These are phyloP conservation scores for Gossypium rotundifolium DNA, from an alignment of 345 rosid species.

Conservation along the genomic window DNA sequence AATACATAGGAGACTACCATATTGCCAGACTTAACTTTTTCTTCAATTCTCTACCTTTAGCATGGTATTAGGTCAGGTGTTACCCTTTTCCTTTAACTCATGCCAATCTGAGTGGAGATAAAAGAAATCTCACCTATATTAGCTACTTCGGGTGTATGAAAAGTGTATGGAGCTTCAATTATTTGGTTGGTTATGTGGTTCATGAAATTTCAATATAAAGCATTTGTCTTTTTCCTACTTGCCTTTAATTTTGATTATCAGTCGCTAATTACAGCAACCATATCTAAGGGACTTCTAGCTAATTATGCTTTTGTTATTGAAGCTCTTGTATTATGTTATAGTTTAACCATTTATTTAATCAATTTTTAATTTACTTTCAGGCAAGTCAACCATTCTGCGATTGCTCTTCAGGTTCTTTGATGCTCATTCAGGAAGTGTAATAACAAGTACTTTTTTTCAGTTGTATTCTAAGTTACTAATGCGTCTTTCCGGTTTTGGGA, in stretches of 20 bases:
- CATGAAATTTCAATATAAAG: neutral
- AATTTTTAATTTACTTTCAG: constrained; percentile 44
- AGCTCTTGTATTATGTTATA: neutral
- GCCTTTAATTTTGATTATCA: neutral
- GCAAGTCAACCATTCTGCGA: constrained; percentile 94
- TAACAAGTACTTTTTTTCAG: constrained; percentile 17
- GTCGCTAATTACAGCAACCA: neutral
- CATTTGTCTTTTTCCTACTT: neutral
- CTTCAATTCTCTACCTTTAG: neutral
- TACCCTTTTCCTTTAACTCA: neutral
- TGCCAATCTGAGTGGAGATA: neutral
- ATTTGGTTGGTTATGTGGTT: neutral
- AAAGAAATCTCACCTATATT: neutral
- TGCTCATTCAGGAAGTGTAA: constrained; percentile 76
- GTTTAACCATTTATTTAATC: constrained; percentile 20
- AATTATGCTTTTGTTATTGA: neutral
- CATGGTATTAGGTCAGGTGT: neutral
- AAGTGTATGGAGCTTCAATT: neutral
- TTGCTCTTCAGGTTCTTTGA: constrained; percentile 86
- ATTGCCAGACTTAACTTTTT: neutral
- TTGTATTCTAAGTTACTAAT: neutral
- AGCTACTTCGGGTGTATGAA: neutral
- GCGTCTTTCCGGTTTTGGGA: neutral
- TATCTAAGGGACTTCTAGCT: neutral
- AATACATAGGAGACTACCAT: neutral